Conservation (phyloP, 768 basidiomycete genomes). For the Inosperma sp. region DNA sequence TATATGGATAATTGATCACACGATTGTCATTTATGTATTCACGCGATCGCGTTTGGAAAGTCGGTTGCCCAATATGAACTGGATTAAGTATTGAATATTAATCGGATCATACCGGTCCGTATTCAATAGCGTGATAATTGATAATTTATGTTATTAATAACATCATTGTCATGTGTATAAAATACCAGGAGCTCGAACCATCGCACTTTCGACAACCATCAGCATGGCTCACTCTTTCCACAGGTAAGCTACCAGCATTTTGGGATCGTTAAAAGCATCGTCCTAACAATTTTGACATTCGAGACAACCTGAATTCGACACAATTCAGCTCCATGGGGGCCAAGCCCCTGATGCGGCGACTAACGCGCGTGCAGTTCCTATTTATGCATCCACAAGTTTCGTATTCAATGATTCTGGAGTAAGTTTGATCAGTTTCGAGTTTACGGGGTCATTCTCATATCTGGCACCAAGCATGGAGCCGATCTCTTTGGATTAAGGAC, state of each 20-base stretch:
- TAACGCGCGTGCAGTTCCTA: constrained; percentile 72
- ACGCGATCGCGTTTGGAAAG: no score
- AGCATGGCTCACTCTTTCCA: constrained; percentile 36
- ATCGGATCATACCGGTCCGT: no score
- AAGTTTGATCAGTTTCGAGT: constrained; percentile 16
- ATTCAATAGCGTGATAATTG: no score
- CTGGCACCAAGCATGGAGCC: constrained; percentile 52
- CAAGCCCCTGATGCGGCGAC: constrained; percentile 59
- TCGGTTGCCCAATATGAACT: no score
- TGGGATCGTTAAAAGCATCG: not conserved
- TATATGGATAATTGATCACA: no score
- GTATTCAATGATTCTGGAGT: constrained; percentile 69
- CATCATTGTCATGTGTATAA: no score
- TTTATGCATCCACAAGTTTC: constrained; percentile 70
- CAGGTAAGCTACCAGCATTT: constrained; percentile 24
- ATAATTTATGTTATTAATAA: no score
- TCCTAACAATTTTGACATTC: not conserved
- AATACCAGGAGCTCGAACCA: no score
- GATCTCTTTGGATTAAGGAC: constrained; percentile 64
- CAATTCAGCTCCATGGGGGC: constrained; percentile 75
- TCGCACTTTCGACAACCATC: no score
- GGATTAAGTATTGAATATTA: no score
- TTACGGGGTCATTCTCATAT: not conserved
- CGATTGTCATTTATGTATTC: no score
- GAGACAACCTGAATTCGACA: constrained; percentile 71